Evolutionary conservation across 2,329 filamentous ascomycete genomes (phyloP), one percentile per base, ranked within the genome.

Genomic region (Davidsoniella virescens): DNA sequence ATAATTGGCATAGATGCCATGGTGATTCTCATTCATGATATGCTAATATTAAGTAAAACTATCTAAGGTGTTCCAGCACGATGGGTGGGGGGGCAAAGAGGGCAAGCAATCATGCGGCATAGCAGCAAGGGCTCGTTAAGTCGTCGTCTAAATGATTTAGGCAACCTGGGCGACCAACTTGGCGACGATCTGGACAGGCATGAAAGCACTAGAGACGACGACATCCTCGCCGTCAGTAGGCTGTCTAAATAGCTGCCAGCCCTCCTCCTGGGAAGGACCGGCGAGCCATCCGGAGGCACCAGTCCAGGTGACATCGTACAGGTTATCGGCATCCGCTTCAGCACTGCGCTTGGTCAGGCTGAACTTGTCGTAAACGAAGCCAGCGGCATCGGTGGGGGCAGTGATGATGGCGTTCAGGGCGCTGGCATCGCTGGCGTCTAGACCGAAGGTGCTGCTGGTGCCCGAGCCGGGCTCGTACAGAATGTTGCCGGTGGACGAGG

Each of bases 261-360:
- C 49, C 0, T 10, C 14, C 20, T 23, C 18, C 10, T n/a, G 8
- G 12, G 49, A 41, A 4, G 52, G 52, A 3, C 44, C 44, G 5
- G 52, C 52, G 14, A 53, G 26, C 52, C 52, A 53, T 33, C 47
- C 14, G n/a, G 38, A 7, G 1, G 40, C 40, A 17, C n/a, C 48
- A 7, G 20, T 6, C 40, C 41, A 50, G 9, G 20, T 45, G 17
- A 53, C 52, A 10, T 18, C 26, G 44, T 50, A 53, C 4, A 44
- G 33, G 14, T 45, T 37, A 33, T 8, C 29, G 29, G 9, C 29
- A 12, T 33, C 29, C 12, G 10, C 29, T 12, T 33, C 29, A 6
- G 29, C 9, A n/a, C 25, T 36, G 16, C 44, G 49, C 37, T 9
- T 14, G 5, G 43, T 37, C 4, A 51, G 39, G 41, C 16, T 26